Conservation (phyloP, 805 yeast genomes). For the Wickerhamiella qilinensis region DNA sequence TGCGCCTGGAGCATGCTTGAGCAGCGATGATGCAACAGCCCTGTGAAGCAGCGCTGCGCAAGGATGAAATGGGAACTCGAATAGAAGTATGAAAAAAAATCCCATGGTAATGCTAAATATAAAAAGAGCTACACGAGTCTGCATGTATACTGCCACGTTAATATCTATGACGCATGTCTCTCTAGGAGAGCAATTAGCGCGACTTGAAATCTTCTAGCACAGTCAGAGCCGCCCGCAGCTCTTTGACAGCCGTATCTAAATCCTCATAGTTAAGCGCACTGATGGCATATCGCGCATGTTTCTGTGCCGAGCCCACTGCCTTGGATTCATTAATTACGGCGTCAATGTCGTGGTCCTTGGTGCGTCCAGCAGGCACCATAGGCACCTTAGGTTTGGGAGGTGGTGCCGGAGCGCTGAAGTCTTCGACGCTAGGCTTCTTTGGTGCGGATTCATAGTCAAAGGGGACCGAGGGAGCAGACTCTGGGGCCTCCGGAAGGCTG, state of each 20-base stretch:
- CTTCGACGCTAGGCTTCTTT: conserved; percentile 4
- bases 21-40: too few relatives aligned
- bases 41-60: too few relatives aligned
- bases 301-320: conserved; percentile 31
- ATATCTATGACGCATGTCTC: too few relatives aligned
- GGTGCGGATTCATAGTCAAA: conserved; percentile 8
- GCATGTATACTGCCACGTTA: too few relatives aligned
- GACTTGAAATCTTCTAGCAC: too few relatives aligned
- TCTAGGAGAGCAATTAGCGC: too few relatives aligned
- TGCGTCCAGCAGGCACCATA: background rate
- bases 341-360: conserved; percentile 12
- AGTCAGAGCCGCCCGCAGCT: conserved; percentile 35
- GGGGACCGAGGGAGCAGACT: conserved; percentile 4
- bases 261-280: conserved; percentile 63
- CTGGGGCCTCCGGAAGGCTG: conserved; percentile 6
- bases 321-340: conserved; percentile 23
- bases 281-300: conserved; percentile 55
- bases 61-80: too few relatives aligned
- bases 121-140: too few relatives aligned
- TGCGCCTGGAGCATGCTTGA: too few relatives aligned
- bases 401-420: conserved; percentile 7
- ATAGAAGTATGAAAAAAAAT: too few relatives aligned
- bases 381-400: background rate
- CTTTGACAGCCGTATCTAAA: conserved; percentile 41
- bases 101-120: too few relatives aligned